phyloP scores from a whole-genome alignment of 2,329 filamentous ascomycete genomes.

The Aspergillus calidoustus region DNA sequence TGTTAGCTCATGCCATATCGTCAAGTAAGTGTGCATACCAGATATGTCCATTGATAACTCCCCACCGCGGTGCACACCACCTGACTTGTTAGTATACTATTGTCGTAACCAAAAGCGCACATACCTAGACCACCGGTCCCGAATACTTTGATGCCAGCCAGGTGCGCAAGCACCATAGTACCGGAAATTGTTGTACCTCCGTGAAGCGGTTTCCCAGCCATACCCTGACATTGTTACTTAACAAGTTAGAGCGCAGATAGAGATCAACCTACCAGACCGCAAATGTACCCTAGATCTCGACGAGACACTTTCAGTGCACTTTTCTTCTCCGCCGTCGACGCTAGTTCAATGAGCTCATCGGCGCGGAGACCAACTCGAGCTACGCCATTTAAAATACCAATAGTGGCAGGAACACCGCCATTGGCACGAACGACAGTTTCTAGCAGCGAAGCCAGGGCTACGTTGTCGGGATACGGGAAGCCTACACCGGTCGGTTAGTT shows the following conservation, averaged over 20 bases:
- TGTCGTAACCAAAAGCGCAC: conserved; percentile 7
- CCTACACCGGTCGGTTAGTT: conserved; percentile 46
- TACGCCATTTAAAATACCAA: conserved; percentile 82
- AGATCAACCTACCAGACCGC: conserved; percentile 66
- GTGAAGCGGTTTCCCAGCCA: conserved; percentile 70
- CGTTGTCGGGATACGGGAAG: conserved; percentile 72
- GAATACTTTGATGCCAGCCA: conserved; percentile 89
- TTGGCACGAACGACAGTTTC: conserved; percentile 79
- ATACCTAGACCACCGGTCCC: conserved; percentile 84
- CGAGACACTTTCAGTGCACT: conserved; percentile 81
- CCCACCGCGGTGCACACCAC: conserved; percentile 89
- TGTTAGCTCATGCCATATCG: conserved; percentile 2
- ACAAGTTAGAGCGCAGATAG: neutral
- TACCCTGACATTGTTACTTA: conserved; percentile 52
- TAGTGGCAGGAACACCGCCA: conserved; percentile 86
- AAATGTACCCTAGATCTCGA: conserved; percentile 81
- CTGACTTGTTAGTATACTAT: conserved; percentile 32
- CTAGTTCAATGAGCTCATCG: conserved; percentile 73
- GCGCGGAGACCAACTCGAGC: conserved; percentile 77
- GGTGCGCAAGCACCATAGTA: conserved; percentile 85
- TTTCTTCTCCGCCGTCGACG: conserved; percentile 66
- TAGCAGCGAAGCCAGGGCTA: conserved; percentile 76
- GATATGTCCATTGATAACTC: conserved; percentile 90
- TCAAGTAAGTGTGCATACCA: conserved; percentile 31
- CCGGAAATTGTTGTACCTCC: conserved; percentile 93